Evolutionary conservation across 2,329 filamentous ascomycete genomes (phyloP).

Genomic region (Paradendryphiella salina): DNA sequence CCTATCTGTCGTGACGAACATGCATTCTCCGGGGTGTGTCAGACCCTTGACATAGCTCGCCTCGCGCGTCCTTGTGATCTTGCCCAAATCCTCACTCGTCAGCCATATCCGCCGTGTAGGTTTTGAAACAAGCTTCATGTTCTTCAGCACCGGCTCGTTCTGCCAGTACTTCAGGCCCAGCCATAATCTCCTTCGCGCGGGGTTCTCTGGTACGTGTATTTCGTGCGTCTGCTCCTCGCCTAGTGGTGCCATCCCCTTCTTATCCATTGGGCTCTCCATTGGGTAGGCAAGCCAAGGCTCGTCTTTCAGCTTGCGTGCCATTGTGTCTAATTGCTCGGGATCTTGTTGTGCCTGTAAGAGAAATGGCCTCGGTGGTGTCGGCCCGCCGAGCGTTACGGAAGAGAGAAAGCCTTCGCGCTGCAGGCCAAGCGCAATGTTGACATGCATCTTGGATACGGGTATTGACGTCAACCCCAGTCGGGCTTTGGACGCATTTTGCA

Average conservation of each 20-base stretch:
- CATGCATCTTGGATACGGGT: conserved; percentile 77
- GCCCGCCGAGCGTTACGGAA: conserved; percentile 73
- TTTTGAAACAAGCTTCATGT: conserved; percentile 69
- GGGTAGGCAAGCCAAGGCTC: conserved; percentile 50
- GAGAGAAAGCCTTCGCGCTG: conserved; percentile 83
- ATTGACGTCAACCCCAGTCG: conserved; percentile 83
- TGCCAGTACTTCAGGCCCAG: conserved; percentile 89
- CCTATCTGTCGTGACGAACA: conserved; percentile 76
- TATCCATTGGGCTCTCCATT: conserved; percentile 2
- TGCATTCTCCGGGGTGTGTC: conserved; percentile 74
- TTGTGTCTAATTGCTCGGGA: conserved; percentile 33
- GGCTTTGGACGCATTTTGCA: conserved; percentile 86
- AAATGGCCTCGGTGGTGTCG: conserved; percentile 53
- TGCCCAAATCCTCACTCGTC: conserved; percentile 63
- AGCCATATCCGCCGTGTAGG: conserved; percentile 73
- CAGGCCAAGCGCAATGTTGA: conserved; percentile 72
- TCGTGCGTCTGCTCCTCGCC: conserved; percentile 29
- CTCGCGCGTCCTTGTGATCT: conserved; percentile 69
- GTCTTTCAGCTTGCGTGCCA: conserved; percentile 39
- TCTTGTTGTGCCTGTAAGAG: conserved; percentile 37
- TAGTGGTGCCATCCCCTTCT: conserved; percentile 15
- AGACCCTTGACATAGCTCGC: conserved; percentile 71
- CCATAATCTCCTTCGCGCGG: conserved; percentile 77
- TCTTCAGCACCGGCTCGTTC: conserved; percentile 73
- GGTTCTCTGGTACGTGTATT: conserved; percentile 57